A percentile compares a stretch with the other conserved stretches of the same genome.
Evolutionary conservation across 768 basidiomycete species (phyloP).

Genomic region (Lactarius sanguifluus): DNA sequence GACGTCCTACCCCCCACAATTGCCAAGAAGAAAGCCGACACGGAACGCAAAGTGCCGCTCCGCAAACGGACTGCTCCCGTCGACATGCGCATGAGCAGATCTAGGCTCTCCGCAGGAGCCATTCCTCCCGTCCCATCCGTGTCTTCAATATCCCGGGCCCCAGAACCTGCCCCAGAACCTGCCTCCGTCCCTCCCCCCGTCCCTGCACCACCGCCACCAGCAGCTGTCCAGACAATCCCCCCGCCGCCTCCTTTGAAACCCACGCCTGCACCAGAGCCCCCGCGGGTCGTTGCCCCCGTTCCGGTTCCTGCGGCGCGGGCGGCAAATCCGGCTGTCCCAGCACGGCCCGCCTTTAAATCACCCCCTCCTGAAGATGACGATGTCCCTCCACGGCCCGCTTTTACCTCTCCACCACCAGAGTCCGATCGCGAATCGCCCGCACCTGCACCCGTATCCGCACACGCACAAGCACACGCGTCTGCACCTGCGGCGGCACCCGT

Average conservation of each 20-base stretch:
- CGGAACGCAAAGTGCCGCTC: conserved; percentile 77
- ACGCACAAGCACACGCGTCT: conserved; percentile 31
- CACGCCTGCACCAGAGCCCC: conserved; percentile 22
- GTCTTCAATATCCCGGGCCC: conserved; percentile 15
- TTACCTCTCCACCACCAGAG: conserved; percentile 33
- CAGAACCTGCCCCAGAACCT: conserved; percentile 34
- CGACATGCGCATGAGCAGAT: conserved; percentile 85
- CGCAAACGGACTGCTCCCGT: conserved; percentile 85
- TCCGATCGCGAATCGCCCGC: conserved; percentile 19
- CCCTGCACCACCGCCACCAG: conserved; percentile 31
- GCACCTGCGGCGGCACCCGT: conserved; percentile 39
- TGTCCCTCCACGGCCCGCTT: conserved; percentile 39
- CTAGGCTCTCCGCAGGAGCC: conserved; percentile 67
- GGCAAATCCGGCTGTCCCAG: conserved; percentile 28
- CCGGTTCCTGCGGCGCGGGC: conserved; percentile 28
- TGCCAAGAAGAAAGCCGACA: conserved; percentile 81
- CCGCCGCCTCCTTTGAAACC: conserved; percentile 19
- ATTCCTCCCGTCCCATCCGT: conserved; percentile 29
- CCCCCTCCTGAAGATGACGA: conserved; percentile 61
- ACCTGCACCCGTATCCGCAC: neutral
- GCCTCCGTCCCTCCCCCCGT: conserved; percentile 13
- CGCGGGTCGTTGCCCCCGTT: conserved; percentile 31
- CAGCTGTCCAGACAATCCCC: conserved; percentile 10
- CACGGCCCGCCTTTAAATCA: conserved; percentile 57
- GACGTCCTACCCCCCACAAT: conserved; percentile 79